Evolutionary conservation across 768 basidiomycete species (phyloP).

Genomic region (Lanmaoa pseudosensibilis): DNA sequence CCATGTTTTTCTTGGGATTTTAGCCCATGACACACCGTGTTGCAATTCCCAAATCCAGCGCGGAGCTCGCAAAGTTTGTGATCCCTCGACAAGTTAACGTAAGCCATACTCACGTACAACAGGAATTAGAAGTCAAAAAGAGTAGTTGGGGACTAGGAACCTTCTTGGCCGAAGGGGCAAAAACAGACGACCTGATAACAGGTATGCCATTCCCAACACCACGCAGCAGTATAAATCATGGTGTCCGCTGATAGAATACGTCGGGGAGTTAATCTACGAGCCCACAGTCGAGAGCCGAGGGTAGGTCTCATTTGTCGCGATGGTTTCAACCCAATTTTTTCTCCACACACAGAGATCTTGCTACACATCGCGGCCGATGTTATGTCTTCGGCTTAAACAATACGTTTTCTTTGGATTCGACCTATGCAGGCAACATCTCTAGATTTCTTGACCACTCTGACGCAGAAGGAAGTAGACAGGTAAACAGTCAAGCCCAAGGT

Average conservation of each 20-base stretch:
- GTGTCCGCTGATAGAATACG: slow-evolving; percentile 50
- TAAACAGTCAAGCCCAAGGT: slow-evolving; percentile 52
- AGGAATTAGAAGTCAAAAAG: slow-evolving; percentile 45
- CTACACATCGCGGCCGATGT: slow-evolving; percentile 50
- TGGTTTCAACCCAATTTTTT: background rate
- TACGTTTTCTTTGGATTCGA: slow-evolving; percentile 51
- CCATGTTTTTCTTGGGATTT: background rate
- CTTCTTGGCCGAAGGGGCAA: slow-evolving; percentile 46
- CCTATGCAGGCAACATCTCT: slow-evolving; percentile 58
- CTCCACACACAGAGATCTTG: slow-evolving; percentile 38
- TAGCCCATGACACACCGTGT: slow-evolving; percentile 40
- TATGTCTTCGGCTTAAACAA: slow-evolving; percentile 62
- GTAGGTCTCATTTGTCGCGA: slow-evolving; percentile 35
- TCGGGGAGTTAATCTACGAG: slow-evolving; percentile 59
- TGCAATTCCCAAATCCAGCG: slow-evolving; percentile 52
- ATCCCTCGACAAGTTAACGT: background rate
- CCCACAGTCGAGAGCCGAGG: slow-evolving; percentile 50
- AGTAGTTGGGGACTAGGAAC: slow-evolving; percentile 55
- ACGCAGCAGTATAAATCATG: background rate
- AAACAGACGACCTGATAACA: slow-evolving; percentile 47
- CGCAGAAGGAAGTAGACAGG: slow-evolving; percentile 15
- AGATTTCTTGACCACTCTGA: slow-evolving; percentile 65
- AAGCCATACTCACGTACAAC: slow-evolving; percentile 8
- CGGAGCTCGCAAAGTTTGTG: slow-evolving; percentile 43
- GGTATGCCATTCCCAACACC: slow-evolving; percentile 27